Evolutionary conservation across 2,329 filamentous ascomycete species (phyloP).

Genomic region (Epichloe amarillans): DNA sequence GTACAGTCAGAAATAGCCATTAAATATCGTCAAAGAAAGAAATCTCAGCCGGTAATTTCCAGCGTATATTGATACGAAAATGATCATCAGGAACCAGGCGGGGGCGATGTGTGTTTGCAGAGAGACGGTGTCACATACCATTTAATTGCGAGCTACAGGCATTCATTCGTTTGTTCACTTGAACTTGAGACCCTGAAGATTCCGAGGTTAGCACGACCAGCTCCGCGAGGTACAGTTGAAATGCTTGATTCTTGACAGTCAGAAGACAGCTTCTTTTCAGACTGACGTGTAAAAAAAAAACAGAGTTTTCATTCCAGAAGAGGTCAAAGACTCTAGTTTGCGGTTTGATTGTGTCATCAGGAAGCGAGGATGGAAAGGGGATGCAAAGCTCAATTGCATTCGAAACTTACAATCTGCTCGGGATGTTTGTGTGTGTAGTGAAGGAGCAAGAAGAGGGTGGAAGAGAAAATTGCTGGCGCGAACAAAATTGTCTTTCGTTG

Average conservation of each 20-base stretch:
- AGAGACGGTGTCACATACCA: not conserved
- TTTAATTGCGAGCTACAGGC: not conserved
- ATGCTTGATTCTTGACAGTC: conserved; percentile 2
- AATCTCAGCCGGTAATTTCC: conserved; percentile 91
- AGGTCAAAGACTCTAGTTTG: conserved; percentile 99
- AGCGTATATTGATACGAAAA: conserved; percentile 57
- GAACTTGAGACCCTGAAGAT: conserved; percentile 2
- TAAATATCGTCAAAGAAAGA: conserved; percentile 64
- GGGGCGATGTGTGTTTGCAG: not conserved
- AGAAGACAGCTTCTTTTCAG: conserved; percentile 44
- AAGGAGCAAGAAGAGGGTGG: conserved; percentile 5
- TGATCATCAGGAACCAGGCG: conserved; percentile 39
- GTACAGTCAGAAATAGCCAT: conserved; percentile 69
- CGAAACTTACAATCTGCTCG: conserved; percentile 8
- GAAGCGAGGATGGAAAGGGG: conserved; percentile 15
- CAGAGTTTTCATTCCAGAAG: conserved; percentile 60
- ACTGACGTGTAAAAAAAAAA: conserved; percentile 88
- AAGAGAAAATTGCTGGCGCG: conserved; percentile 15
- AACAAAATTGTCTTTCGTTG: conserved; percentile 13
- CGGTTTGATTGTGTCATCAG: conserved; percentile 77
- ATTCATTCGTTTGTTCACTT: conserved; percentile 5
- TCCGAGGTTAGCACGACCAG: conserved; percentile 13
- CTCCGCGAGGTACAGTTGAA: not conserved
- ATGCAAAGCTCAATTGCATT: conserved; percentile 1
- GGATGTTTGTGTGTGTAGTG: not conserved